Evolutionary conservation across 1,284 basidiomycete species (phyloP).

Genomic region (Chiua sp.): DNA sequence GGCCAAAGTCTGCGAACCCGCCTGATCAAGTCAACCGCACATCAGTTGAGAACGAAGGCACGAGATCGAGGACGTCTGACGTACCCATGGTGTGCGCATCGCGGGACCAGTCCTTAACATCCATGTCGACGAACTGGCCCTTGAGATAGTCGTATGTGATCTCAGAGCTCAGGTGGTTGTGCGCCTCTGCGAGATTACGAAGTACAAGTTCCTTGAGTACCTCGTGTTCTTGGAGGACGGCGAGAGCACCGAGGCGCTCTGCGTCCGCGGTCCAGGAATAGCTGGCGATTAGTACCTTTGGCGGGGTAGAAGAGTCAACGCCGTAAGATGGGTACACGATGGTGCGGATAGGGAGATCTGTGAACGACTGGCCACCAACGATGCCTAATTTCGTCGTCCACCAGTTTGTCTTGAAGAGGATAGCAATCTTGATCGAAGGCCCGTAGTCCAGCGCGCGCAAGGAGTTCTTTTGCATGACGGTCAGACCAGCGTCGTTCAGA

Average conservation of each 20-base stretch:
- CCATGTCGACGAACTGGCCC: constrained; percentile 5
- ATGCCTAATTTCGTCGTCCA: constrained; percentile 37
- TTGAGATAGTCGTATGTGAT: constrained; percentile 13
- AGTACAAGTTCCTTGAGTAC: constrained; percentile 24
- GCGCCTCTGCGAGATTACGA: constrained; percentile 24
- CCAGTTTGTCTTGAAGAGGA: constrained; percentile 43
- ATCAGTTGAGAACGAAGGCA: background rate
- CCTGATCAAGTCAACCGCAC: constrained; percentile 7
- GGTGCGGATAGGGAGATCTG: constrained; percentile 41
- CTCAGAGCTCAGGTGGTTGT: background rate
- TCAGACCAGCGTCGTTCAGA: constrained; percentile 13
- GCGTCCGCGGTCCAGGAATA: constrained; percentile 19
- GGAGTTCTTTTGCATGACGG: constrained; percentile 15
- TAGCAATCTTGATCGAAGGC: constrained; percentile 35
- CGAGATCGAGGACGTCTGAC: background rate
- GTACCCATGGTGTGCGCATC: constrained; percentile 17
- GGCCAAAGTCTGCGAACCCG: constrained; percentile 22
- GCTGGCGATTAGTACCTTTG: constrained; percentile 19
- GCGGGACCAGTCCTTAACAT: constrained; percentile 20
- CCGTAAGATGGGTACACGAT: constrained; percentile 47
- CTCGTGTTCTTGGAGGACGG: background rate
- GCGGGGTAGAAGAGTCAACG: constrained; percentile 24
- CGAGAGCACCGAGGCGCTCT: constrained; percentile 14
- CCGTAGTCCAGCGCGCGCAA: constrained; percentile 18
- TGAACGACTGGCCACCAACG: constrained; percentile 41